A percentile compares a stretch with the other conserved stretches of the same genome.
These are phyloP conservation scores for Globisporangium barbulae DNA, from an alignment of 352 stramenopile species.

Conservation along the genomic window DNA sequence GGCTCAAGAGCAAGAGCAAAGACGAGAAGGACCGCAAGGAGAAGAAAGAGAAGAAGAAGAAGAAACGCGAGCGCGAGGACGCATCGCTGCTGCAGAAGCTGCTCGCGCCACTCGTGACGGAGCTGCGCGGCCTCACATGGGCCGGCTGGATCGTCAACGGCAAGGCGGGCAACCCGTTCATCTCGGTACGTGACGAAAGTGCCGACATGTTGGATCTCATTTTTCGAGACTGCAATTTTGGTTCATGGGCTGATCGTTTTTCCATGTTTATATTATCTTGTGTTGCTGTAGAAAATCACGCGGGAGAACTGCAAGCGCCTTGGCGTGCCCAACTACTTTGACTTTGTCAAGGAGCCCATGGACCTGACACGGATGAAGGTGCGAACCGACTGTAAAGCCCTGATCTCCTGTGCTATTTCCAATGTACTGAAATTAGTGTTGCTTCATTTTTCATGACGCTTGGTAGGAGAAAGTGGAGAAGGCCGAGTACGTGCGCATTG, in stretches of 20 bases:
- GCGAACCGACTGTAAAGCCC: not conserved
- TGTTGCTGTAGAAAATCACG: slow-evolving; percentile 59
- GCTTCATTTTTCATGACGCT: not conserved
- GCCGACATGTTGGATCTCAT: not conserved
- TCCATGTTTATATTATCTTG: not conserved
- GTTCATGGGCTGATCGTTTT: not conserved
- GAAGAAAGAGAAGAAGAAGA: slow-evolving; percentile 85
- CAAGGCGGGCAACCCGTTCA: slow-evolving; percentile 75
- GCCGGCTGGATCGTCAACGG: slow-evolving; percentile 66
- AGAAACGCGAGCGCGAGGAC: slow-evolving; percentile 77
- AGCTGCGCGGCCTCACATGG: slow-evolving; percentile 72
- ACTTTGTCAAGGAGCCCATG: slow-evolving; percentile 80
- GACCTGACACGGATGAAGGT: slow-evolving; percentile 80
- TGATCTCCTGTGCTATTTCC: not conserved
- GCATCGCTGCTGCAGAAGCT: slow-evolving; percentile 68
- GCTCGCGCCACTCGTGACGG: slow-evolving; percentile 57
- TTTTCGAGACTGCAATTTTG: not conserved
- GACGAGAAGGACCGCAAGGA: slow-evolving; percentile 76
- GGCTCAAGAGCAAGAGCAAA: slow-evolving; percentile 46
- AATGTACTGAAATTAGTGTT: not conserved
- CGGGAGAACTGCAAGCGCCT: slow-evolving; percentile 83
- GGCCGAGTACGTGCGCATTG: slow-evolving; percentile 69
- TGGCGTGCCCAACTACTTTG: slow-evolving; percentile 84
- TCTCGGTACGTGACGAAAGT: slow-evolving; percentile 26
- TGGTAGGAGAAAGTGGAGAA: slow-evolving; percentile 63